Conservation (phyloP, 768 basidiomycete species). For the Tulasnella sp. region DNA sequence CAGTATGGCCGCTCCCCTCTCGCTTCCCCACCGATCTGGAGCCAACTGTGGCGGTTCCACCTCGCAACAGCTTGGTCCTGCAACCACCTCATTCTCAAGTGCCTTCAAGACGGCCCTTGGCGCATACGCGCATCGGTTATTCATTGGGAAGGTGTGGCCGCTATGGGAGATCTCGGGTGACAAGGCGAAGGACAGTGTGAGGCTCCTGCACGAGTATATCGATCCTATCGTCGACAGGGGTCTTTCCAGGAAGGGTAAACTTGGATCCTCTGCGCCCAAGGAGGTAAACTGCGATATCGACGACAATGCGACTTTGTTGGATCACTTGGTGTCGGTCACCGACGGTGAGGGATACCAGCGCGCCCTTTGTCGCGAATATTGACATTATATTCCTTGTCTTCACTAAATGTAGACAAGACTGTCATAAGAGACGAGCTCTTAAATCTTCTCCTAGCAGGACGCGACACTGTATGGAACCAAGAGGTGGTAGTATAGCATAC, state of each 20-base stretch:
- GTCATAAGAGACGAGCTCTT: conserved; percentile 71
- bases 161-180: conserved; percentile 35
- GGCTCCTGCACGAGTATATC: conserved; percentile 39
- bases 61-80: conserved; percentile 27
- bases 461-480: conserved; percentile 52
- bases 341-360: conserved; percentile 40
- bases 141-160: conserved; percentile 29
- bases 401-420: conserved; percentile 42
- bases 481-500: too few relatives aligned
- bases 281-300: conserved; percentile 30
- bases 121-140: neutral
- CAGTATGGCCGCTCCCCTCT: conserved; percentile 38
- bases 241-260: conserved; percentile 25
- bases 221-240: conserved; percentile 55
- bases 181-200: conserved; percentile 35
- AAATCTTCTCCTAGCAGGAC: conserved; percentile 62
- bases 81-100: neutral
- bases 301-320: conserved; percentile 51
- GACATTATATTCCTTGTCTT: too few relatives aligned
- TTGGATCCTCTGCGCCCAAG: conserved; percentile 26
- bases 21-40: neutral
- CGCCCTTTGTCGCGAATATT: too few relatives aligned
- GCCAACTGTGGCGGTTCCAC: too few relatives aligned
- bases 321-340: conserved; percentile 55
- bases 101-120: conserved; percentile 1